phyloP scores from a whole-genome alignment of 148 eudicot genomes.

The Amaranthus hypochondriacus region DNA sequence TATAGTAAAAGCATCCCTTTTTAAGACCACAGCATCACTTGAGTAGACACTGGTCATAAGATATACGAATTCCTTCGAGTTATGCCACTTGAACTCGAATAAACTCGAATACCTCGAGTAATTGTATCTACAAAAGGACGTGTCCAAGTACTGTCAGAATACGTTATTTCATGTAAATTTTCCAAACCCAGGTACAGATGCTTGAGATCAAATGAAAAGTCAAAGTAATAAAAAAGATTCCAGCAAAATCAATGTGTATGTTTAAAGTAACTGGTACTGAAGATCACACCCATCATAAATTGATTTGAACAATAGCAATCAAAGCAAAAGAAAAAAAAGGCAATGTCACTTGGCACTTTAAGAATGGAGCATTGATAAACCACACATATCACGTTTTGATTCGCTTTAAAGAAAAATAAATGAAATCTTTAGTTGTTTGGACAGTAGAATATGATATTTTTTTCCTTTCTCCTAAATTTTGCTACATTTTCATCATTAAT shows the following conservation, averaged over 20 bases:
- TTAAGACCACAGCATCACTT: constrained; percentile 6
- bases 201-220: too few species aligned
- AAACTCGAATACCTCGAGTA: too few species aligned
- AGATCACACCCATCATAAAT: constrained; percentile 14
- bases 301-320: constrained; percentile 7
- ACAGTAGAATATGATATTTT: too few species aligned
- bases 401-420: constrained; percentile 15
- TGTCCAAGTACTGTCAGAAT: too few species aligned
- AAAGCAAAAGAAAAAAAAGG: not conserved
- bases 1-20: constrained; percentile 9
- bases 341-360: constrained; percentile 17
- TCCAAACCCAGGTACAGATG: too few species aligned
- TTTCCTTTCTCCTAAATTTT: too few species aligned
- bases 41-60: constrained; percentile 20
- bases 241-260: constrained; percentile 17
- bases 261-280: constrained; percentile 12
- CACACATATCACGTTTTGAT: constrained; percentile 22
- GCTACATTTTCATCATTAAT: too few species aligned
- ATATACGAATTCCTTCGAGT: constrained; percentile 3
- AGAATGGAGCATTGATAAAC: constrained; percentile 14
- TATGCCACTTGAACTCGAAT: too few species aligned
- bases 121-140: too few species aligned
- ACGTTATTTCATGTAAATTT: too few species aligned
- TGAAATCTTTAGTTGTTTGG: constrained; percentile 16
- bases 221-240: not conserved